These are phyloP conservation scores for Thalassiosira pacifica DNA, from an alignment of 352 stramenopile species.

Conservation along the genomic window DNA sequence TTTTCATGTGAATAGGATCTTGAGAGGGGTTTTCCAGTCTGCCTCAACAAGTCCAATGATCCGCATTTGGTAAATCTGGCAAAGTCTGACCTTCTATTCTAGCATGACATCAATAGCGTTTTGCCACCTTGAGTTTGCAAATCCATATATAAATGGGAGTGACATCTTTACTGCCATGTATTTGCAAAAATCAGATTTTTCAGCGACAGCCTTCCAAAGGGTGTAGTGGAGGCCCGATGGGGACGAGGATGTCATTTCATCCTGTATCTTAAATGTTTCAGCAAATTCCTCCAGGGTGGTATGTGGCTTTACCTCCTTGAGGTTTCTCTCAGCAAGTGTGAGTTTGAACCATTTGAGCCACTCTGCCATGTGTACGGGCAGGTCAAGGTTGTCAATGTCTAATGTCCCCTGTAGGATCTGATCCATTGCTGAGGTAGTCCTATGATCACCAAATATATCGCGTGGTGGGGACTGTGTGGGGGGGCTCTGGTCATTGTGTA, in stretches of 20 bases:
- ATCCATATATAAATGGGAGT: slow-evolving; percentile 4
- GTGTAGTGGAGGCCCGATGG: not conserved
- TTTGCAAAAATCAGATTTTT: not conserved
- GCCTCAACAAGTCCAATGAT: slow-evolving; percentile 10
- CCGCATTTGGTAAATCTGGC: slow-evolving; percentile 1
- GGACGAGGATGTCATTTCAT: not conserved
- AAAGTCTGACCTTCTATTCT: not conserved
- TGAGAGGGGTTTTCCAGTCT: not conserved
- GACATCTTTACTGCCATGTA: not conserved
- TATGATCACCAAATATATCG: not conserved
- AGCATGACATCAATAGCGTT: not conserved
- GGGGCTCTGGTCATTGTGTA: not conserved
- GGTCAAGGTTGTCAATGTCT: not conserved
- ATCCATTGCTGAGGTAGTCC: not conserved
- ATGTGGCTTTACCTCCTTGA: too few species aligned
- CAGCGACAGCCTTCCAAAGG: too few species aligned
- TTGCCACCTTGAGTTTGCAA: not conserved
- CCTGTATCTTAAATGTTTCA: not conserved
- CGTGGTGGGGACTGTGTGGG: not conserved
- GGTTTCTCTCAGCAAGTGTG: not conserved
- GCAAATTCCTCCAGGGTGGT: not conserved
- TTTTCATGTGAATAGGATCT: too few species aligned
- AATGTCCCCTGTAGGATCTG: not conserved
- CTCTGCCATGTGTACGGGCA: too few species aligned
- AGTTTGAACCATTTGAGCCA: not conserved